Base-by-base conservation (phyloP, 1,284 basidiomycete genomes). In the Cutaneotrichosporon sp. region DNA sequence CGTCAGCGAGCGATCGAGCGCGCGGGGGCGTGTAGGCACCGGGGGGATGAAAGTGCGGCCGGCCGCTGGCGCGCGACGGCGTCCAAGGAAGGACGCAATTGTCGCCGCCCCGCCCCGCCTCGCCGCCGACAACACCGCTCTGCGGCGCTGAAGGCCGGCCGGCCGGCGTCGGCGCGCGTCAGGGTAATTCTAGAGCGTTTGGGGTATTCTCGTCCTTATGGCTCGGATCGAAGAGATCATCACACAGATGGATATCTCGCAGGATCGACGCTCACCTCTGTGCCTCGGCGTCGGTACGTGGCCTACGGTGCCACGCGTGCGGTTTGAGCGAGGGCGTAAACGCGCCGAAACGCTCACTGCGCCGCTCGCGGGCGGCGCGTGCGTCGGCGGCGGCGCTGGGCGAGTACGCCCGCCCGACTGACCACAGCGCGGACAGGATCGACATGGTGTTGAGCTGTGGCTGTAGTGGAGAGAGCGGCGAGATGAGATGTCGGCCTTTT, bases 301-400 rank as follows among this genome's bases (percentile, higher is more conserved):
- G 73, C 3, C 61, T 46, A 4, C 55, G 50, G 3, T 69, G 46
- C 42, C 64, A 60, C 37, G 64, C 59, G 15, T 69, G 66, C 10
- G 70, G 67, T 7, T 23, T 44, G 50, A 72, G 71, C 4, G 63
- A 66, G 10, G 72, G 66, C 51, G 65, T 60, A 52, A 75, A 75
- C 1, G 70, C 69, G 8, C 73, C 72, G 49, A 72, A 75, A 17
- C 67, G 59, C 18, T 18, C 43, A 4, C 30, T n/a, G 42, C 42
- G 43, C 18, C 33, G 42, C 7, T 5, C 26, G 52, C 0, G 68
- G 36, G 18, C 21, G 26, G 8, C 38, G 46, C 50, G 52, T 48
- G 39, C 65, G 55, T 67, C 53, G 42, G 55, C 48, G 4, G 65
- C 60, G 21, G 65, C 64, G 23, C 56, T 55, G 14, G 69, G 66